These are phyloP conservation scores for Monascus purpureus DNA, from an alignment of 495 filamentous ascomycete genomes.

Conservation along the genomic window DNA sequence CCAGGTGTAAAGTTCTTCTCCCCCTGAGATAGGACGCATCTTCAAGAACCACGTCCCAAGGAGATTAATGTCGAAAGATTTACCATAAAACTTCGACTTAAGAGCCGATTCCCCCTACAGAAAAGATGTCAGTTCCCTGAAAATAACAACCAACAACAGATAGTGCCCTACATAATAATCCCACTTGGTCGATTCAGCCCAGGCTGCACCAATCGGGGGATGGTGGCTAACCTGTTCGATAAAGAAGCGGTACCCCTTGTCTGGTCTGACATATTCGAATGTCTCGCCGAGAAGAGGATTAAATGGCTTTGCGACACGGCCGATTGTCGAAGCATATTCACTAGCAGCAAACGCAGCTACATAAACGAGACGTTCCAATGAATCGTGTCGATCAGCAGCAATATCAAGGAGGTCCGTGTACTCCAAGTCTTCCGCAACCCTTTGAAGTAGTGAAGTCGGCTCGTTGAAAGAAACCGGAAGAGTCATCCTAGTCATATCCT, in stretches of 20 bases:
- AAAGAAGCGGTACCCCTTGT: conserved; percentile 96
- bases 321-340: conserved; percentile 93
- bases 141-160: background rate
- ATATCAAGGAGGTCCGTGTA: conserved; percentile 87
- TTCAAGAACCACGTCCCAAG: conserved; percentile 95
- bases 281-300: conserved; percentile 94
- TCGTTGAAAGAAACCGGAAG: conserved; percentile 97
- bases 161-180: conserved; percentile 82
- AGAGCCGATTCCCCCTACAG: conserved; percentile 77
- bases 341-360: conserved; percentile 90
- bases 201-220: conserved; percentile 86
- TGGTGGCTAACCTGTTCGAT: conserved; percentile 98
- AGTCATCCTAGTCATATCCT: conserved; percentile 99
- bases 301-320: conserved; percentile 94
- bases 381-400: conserved; percentile 73
- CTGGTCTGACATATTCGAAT: conserved; percentile 88
- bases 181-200: conserved; percentile 87
- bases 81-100: conserved; percentile 94
- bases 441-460: conserved; percentile 90
- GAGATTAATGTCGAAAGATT: conserved; percentile 92
- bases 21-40: conserved; percentile 62
- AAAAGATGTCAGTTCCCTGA: conserved; percentile 4
- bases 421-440: conserved; percentile 94
- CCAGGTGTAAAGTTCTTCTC: conserved; percentile 92
- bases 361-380: conserved; percentile 88